Percentiles rank a stretch among this genome's conserved stretches.
phyloP scores from a whole-genome alignment of 2,329 filamentous ascomycete species.

The Dactylellina cionopaga region DNA sequence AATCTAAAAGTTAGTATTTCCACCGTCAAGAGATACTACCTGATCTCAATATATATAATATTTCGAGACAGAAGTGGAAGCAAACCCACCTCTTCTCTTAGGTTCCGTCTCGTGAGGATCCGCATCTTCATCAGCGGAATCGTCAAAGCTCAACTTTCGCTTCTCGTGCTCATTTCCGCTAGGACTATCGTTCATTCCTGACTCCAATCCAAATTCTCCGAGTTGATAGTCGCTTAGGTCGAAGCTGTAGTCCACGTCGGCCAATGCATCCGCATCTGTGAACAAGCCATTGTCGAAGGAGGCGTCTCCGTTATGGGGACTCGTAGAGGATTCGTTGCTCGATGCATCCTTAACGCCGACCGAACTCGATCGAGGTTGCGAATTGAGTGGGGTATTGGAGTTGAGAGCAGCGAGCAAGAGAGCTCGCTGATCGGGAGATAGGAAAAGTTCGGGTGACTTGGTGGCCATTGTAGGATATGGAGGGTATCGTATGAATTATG shows the following conservation, averaged over 20 bases:
- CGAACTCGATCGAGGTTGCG: constrained; percentile 60
- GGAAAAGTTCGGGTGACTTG: constrained; percentile 66
- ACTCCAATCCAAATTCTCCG: constrained; percentile 75
- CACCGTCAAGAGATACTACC: constrained; percentile 29
- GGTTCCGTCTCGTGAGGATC: constrained; percentile 57
- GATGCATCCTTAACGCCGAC: constrained; percentile 49
- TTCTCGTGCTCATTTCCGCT: constrained; percentile 70
- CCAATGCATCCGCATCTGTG: constrained; percentile 54
- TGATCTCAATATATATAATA: constrained; percentile 31
- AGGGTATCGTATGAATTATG: constrained; percentile 59
- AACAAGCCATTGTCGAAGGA: constrained; percentile 49
- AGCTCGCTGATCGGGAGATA: constrained; percentile 79
- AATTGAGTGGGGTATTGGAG: constrained; percentile 67
- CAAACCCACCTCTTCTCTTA: constrained; percentile 58
- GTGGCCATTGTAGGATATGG: constrained; percentile 30
- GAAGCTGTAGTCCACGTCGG: constrained; percentile 80
- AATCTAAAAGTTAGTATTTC: constrained; percentile 68
- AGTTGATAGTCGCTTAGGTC: constrained; percentile 82
- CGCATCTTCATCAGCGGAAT: constrained; percentile 54
- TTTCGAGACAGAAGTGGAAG: constrained; percentile 47
- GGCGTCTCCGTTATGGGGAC: constrained; percentile 57
- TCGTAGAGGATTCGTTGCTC: constrained; percentile 56
- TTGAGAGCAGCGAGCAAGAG: constrained; percentile 79
- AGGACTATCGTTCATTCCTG: constrained; percentile 51
- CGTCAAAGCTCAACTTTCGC: constrained; percentile 62